phyloP scores from a whole-genome alignment of 371 early-diverging fungal species.

The Basidiobolus heterosporus region DNA sequence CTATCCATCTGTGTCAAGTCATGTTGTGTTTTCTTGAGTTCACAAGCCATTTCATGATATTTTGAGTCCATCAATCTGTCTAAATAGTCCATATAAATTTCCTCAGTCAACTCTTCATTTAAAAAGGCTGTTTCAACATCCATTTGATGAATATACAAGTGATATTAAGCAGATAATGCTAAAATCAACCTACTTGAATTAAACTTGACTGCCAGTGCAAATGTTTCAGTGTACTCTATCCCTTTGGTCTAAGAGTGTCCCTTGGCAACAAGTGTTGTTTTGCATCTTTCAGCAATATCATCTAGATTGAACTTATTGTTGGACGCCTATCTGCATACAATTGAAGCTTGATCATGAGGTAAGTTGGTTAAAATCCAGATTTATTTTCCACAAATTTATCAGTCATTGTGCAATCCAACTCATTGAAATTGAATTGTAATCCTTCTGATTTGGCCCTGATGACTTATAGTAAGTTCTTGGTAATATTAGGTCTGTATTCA shows the following conservation, averaged over 20 bases:
- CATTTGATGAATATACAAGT: background rate
- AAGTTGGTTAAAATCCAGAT: constrained; percentile 2
- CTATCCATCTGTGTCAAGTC: no score
- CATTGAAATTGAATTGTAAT: no score
- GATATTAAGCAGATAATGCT: background rate
- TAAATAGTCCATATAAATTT: constrained; percentile 5
- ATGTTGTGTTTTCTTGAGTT: no score
- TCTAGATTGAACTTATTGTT: constrained; percentile 10
- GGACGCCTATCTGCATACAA: constrained; percentile 15
- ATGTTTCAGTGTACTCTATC: background rate
- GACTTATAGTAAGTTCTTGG: no score
- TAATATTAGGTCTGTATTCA: no score
- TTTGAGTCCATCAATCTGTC: no score
- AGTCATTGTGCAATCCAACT: no score
- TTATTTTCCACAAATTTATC: constrained; percentile 1
- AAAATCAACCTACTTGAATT: background rate
- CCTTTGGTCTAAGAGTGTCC: background rate
- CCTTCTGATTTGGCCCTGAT: no score
- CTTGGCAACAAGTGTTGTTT: constrained; percentile 13
- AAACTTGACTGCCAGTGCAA: constrained; percentile 10
- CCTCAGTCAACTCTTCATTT: constrained; percentile 4
- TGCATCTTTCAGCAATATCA: constrained; percentile 10
- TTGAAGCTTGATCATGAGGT: constrained; percentile 1
- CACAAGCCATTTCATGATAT: no score
- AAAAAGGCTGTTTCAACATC: constrained; percentile 3